Conservation (phyloP, 306 rosid species). For the Acacia crassicarpa region DNA sequence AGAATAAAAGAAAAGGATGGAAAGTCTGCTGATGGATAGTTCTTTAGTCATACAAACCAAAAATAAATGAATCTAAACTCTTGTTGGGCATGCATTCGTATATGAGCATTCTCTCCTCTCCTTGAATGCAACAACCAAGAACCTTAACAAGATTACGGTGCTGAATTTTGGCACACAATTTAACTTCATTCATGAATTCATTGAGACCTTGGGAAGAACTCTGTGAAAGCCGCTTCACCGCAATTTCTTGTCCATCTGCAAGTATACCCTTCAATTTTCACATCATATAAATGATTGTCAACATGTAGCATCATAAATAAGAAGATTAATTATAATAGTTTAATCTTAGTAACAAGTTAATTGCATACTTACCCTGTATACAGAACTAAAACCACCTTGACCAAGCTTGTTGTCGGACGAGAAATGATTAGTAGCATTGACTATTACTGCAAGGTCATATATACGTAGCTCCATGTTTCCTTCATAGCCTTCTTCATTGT, state of each 20-base stretch:
- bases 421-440: background rate
- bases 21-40: background rate
- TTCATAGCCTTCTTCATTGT: background rate
- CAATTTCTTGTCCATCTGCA: background rate
- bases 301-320: background rate
- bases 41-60: background rate
- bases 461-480: background rate
- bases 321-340: too few species aligned
- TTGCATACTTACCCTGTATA: background rate
- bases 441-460: background rate
- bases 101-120: slow-evolving; percentile 2
- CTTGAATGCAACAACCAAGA: background rate
- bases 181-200: background rate
- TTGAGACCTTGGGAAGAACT: background rate
- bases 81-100: background rate
- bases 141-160: background rate
- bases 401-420: background rate
- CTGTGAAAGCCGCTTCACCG: background rate
- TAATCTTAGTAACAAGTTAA: background rate
- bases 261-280: background rate
- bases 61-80: background rate
- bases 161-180: background rate
- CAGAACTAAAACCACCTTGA: background rate
- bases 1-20: background rate
- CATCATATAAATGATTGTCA: background rate